Conservation (phyloP, 352 stramenopile genomes). For the Globisporangium camurandrum region DNA sequence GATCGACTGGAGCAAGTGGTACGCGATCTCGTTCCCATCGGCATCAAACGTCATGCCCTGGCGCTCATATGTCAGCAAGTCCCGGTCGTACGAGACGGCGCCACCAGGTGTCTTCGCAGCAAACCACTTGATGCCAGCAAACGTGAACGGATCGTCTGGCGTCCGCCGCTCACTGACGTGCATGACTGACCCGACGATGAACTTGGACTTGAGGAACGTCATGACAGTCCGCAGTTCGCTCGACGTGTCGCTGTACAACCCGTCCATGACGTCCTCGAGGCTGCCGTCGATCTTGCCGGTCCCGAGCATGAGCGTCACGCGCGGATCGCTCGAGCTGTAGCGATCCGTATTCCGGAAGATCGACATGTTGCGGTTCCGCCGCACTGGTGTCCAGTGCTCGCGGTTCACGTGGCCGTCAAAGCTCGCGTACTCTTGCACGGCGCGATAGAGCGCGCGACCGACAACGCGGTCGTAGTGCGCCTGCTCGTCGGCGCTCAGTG, state of each 20-base stretch:
- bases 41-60: slow-evolving; percentile 26
- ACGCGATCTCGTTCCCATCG: slow-evolving; percentile 26
- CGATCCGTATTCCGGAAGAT: slow-evolving; percentile 15
- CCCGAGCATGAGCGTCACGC: slow-evolving; percentile 7
- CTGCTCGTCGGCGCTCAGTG: slow-evolving; percentile 13
- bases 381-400: slow-evolving; percentile 9
- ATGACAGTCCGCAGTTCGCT: slow-evolving; percentile 22
- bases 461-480: slow-evolving; percentile 14
- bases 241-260: slow-evolving; percentile 31
- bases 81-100: slow-evolving; percentile 16
- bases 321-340: slow-evolving; percentile 6
- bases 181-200: slow-evolving; percentile 25
- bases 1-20: slow-evolving; percentile 38
- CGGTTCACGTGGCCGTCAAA: slow-evolving; percentile 8
- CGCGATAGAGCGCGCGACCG: slow-evolving; percentile 11
- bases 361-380: slow-evolving; percentile 11
- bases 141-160: slow-evolving; percentile 24
- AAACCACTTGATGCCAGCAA: slow-evolving; percentile 42
- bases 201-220: slow-evolving; percentile 21
- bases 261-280: slow-evolving; percentile 30
- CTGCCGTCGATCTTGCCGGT: slow-evolving; percentile 4
- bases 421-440: slow-evolving; percentile 12
- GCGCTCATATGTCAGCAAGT: slow-evolving; percentile 35
- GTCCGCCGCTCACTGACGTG: slow-evolving; percentile 21
- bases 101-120: slow-evolving; percentile 21